phyloP scores from a whole-genome alignment of 305 asterid genomes.

The Solanum hybrid region DNA sequence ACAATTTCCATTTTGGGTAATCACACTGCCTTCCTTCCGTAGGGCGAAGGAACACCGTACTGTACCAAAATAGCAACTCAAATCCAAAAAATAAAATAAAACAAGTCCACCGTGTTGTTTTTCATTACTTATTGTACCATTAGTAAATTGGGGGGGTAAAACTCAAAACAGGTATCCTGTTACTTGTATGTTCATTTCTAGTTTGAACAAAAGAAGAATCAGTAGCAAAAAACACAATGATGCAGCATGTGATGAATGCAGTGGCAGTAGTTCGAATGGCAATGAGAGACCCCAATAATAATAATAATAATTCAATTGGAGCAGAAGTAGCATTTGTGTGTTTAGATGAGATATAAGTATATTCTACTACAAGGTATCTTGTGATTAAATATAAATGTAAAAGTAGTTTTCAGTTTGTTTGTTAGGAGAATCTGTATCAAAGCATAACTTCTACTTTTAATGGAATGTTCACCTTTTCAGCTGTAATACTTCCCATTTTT shows the following conservation, averaged over 20 bases:
- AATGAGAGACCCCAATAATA: conserved; percentile 9
- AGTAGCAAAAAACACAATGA: background rate
- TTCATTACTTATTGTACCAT: too few species aligned
- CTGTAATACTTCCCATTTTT: conserved; percentile 76
- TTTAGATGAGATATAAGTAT: too few species aligned
- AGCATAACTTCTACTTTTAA: conserved; percentile 10
- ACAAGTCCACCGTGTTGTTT: too few species aligned
- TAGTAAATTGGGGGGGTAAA: too few species aligned
- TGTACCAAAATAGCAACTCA: too few species aligned
- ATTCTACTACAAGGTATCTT: too few species aligned
- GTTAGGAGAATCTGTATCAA: background rate
- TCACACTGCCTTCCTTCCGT: too few species aligned
- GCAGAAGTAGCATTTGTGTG: conserved; percentile 49
- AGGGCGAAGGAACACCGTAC: too few species aligned
- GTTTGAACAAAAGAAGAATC: background rate
- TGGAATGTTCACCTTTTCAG: conserved; percentile 29
- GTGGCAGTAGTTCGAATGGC: conserved; percentile 40
- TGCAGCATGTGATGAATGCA: conserved; percentile 43
- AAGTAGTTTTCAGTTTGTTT: background rate
- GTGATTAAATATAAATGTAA: too few species aligned
- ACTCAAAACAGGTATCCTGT: too few species aligned
- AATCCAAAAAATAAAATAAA: too few species aligned
- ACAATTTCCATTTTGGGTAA: too few species aligned
- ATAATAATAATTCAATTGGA: conserved; percentile 11
- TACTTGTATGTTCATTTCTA: background rate